phyloP scores from a whole-genome alignment of 805 yeast species.

The Candida coleopterorum region DNA sequence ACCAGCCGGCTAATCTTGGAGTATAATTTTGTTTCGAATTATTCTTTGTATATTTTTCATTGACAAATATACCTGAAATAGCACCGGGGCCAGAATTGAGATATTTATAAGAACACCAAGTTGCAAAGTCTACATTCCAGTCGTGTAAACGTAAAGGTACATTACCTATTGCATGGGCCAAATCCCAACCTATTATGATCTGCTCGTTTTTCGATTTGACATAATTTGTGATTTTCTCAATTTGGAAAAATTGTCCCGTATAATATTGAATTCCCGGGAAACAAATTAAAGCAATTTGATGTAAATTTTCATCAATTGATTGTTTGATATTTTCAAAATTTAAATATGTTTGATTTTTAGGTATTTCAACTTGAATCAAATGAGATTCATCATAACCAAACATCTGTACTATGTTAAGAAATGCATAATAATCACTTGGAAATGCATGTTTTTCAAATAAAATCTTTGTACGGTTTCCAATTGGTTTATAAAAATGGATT shows the following conservation, averaged over 20 bases:
- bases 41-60: slow-evolving; percentile 43
- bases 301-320: slow-evolving; percentile 50
- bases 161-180: slow-evolving; percentile 94
- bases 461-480: slow-evolving; percentile 55
- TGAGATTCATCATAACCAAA: slow-evolving; percentile 52
- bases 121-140: slow-evolving; percentile 92
- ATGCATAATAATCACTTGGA: slow-evolving; percentile 89
- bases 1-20: slow-evolving; percentile 93
- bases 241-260: slow-evolving; percentile 84
- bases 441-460: slow-evolving; percentile 83
- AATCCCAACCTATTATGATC: slow-evolving; percentile 83
- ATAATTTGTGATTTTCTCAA: slow-evolving; percentile 58
- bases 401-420: slow-evolving; percentile 64
- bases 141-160: slow-evolving; percentile 73
- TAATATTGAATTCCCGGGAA: slow-evolving; percentile 90
- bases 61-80: slow-evolving; percentile 80
- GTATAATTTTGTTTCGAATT: slow-evolving; percentile 28
- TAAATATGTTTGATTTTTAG: slow-evolving; percentile 51
- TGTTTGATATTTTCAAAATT: slow-evolving; percentile 59
- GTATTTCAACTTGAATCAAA: slow-evolving; percentile 61
- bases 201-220: slow-evolving; percentile 42
- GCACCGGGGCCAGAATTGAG: slow-evolving; percentile 92
- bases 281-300: slow-evolving; percentile 66
- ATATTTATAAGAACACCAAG: slow-evolving; percentile 91
- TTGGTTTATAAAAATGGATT: slow-evolving; percentile 70